Conservation (phyloP, 441 rosid genomes). For the Corymbia citriodora region DNA sequence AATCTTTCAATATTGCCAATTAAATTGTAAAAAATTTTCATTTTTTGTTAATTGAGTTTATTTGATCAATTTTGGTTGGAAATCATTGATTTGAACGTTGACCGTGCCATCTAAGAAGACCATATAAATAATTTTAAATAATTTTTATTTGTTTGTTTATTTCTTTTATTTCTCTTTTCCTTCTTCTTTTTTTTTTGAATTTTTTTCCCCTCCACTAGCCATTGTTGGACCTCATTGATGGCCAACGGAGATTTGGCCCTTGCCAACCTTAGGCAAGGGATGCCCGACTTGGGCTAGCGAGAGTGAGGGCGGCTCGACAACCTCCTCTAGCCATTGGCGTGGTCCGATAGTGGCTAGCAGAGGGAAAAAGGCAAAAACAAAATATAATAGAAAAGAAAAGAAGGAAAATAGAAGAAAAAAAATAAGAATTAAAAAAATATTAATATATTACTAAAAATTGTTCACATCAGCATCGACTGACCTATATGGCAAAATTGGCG, state of each 20-base stretch:
- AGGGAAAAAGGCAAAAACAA: neutral
- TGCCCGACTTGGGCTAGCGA: neutral
- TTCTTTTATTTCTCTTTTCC: too few species aligned
- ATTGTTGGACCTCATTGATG: neutral
- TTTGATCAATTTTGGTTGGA: neutral
- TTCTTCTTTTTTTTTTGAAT: accelerated
- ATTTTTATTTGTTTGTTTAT: too few species aligned
- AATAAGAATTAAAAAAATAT: accelerated
- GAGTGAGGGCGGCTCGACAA: too few species aligned
- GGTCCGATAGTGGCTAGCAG: accelerated
- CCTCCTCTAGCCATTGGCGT: accelerated
- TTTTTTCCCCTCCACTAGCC: accelerated
- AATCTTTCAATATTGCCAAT: accelerated
- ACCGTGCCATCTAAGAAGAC: accelerated
- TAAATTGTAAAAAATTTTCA: accelerated
- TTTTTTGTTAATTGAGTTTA: too few species aligned
- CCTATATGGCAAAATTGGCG: accelerated
- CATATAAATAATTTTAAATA: too few species aligned
- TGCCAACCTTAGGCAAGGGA: neutral
- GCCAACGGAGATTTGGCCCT: neutral
- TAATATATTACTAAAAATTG: accelerated
- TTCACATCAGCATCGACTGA: accelerated
- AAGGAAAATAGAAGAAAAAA: too few species aligned
- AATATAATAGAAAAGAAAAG: accelerated
- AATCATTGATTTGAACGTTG: accelerated